A percentile compares a stretch with the other conserved stretches of the same genome.
Conservation (phyloP, 192 early-diverging fungal species). For the Backusella luteola region DNA sequence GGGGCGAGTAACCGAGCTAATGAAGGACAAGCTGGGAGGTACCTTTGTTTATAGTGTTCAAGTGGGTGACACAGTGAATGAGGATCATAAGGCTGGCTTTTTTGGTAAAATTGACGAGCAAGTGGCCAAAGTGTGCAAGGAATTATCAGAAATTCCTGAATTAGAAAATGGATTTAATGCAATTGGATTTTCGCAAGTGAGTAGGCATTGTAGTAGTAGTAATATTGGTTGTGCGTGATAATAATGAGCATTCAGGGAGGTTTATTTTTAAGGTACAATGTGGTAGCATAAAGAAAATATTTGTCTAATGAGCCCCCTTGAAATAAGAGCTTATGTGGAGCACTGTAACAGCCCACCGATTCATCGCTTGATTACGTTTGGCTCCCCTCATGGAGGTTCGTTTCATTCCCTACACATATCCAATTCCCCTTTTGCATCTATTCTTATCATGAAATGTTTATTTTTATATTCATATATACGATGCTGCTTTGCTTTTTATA, state of each 20-base stretch:
- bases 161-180: constrained; percentile 82
- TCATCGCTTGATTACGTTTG: constrained; percentile 82
- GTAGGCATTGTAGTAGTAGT: not conserved
- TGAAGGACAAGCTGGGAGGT: constrained; percentile 52
- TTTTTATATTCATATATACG: not conserved
- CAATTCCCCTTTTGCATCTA: constrained; percentile 8
- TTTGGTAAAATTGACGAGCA: constrained; percentile 86
- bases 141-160: constrained; percentile 55
- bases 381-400: constrained; percentile 75
- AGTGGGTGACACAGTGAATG: constrained; percentile 61
- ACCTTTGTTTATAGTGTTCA: constrained; percentile 76
- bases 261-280: constrained; percentile 28
- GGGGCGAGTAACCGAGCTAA: constrained; percentile 29
- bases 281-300: not conserved
- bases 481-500: not conserved
- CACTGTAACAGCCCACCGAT: constrained; percentile 74
- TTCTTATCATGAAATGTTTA: not conserved
- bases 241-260: constrained; percentile 17
- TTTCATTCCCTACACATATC: not conserved
- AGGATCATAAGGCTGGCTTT: constrained; percentile 80
- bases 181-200: constrained; percentile 88
- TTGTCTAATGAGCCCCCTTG: not conserved
- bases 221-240: not conserved
- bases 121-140: constrained; percentile 47
- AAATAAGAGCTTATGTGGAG: constrained; percentile 73